Percentiles rank a stretch among this genome's conserved stretches.
Conservation (phyloP, 805 yeast genomes). For the Pichia exigua region DNA sequence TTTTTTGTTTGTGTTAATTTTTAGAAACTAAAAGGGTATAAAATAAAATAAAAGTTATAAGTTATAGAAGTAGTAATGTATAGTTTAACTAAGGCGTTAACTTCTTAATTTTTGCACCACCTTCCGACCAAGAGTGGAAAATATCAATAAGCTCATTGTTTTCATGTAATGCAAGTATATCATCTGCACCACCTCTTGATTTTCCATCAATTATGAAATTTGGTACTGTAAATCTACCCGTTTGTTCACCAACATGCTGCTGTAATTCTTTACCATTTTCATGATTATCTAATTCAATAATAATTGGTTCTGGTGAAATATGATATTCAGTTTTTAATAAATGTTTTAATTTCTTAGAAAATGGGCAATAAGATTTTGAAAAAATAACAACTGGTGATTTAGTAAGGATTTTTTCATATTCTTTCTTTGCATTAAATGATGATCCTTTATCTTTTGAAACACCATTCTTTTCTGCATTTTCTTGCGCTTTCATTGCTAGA, state of each 20-base stretch:
- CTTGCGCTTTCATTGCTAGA: conserved; percentile 5
- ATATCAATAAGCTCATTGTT: conserved; percentile 43
- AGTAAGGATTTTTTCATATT: conserved; percentile 47
- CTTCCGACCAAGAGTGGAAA: conserved; percentile 58
- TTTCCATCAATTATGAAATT: conserved; percentile 69
- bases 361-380: conserved; percentile 66
- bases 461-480: conserved; percentile 6
- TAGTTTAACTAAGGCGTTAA: conserved; percentile 3
- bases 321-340: conserved; percentile 55
- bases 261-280: conserved; percentile 71
- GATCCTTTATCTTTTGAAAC: conserved; percentile 4
- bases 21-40: not conserved
- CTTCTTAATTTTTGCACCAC: conserved; percentile 40
- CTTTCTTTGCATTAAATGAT: conserved; percentile 43
- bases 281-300: conserved; percentile 81
- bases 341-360: conserved; percentile 61
- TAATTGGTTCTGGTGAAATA: conserved; percentile 61
- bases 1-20: not conserved
- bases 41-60: not conserved
- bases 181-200: conserved; percentile 87
- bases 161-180: conserved; percentile 55
- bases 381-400: conserved; percentile 61
- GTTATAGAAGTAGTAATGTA: not conserved
- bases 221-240: conserved; percentile 88
- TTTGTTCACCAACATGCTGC: conserved; percentile 52